These are phyloP conservation scores for Amauroascus verrucosus DNA, from an alignment of 2,329 filamentous ascomycete genomes.

Conservation along the genomic window DNA sequence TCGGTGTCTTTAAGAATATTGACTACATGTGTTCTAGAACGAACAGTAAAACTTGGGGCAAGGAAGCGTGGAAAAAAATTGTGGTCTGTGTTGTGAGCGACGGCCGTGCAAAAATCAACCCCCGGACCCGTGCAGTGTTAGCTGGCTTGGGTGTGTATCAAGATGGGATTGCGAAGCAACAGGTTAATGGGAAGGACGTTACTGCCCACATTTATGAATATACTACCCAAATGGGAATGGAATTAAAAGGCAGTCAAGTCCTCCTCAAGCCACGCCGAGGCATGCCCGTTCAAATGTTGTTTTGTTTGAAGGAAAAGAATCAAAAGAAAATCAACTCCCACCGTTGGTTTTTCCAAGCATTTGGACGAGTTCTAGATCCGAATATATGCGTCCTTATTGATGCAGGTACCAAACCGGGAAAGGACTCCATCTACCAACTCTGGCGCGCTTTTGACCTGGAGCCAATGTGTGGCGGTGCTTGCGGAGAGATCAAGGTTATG, in stretches of 20 bases:
- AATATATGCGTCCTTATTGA: conserved; percentile 96
- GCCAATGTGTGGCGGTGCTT: conserved; percentile 94
- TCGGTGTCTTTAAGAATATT: conserved; percentile 96
- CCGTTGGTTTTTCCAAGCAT: conserved; percentile 97
- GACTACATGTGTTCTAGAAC: conserved; percentile 94
- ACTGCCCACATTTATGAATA: conserved; percentile 93
- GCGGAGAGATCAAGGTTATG: conserved; percentile 99
- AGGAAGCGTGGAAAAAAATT: conserved; percentile 99
- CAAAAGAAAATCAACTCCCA: conserved; percentile 99
- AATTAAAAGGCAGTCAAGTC: conserved; percentile 84
- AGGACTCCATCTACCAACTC: conserved; percentile 89
- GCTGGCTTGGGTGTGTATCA: conserved; percentile 95
- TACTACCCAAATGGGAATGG: conserved; percentile 54
- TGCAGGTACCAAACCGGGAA: conserved; percentile 88
- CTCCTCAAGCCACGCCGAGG: conserved; percentile 68
- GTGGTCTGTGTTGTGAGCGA: conserved; percentile 97
- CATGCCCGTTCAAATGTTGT: conserved; percentile 90
- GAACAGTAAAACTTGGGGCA: conserved; percentile 95
- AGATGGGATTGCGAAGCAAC: conserved; percentile 95
- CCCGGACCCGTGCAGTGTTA: conserved; percentile 75
- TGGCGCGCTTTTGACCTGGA: conserved; percentile 98
- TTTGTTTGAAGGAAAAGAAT: conserved; percentile 98
- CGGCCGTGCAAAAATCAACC: conserved; percentile 93
- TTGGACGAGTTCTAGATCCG: conserved; percentile 80
- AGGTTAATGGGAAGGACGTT: conserved; percentile 92